Conservation (phyloP, 2,329 filamentous ascomycete species). For the Podosphaera xanthii region DNA sequence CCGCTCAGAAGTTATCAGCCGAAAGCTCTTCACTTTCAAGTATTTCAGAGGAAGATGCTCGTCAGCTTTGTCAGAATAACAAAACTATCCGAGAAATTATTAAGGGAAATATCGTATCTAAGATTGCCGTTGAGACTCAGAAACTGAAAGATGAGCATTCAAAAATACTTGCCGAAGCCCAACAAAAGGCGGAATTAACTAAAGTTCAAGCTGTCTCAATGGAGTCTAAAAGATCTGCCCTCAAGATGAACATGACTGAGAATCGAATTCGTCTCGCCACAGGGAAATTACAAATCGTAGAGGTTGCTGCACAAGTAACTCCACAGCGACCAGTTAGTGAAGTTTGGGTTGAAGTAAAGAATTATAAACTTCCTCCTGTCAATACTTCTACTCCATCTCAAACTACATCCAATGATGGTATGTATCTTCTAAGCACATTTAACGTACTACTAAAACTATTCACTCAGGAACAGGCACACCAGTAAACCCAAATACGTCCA, state of each 20-base stretch:
- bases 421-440: background rate
- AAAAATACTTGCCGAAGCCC: conserved; percentile 25
- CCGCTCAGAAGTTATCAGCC: conserved; percentile 6
- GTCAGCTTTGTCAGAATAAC: conserved; percentile 33
- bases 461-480: conserved; percentile 5
- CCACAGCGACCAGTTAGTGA: conserved; percentile 64
- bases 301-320: conserved; percentile 64
- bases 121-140: conserved; percentile 41
- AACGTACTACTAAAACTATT: background rate
- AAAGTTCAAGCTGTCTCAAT: conserved; percentile 38
- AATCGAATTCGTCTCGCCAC: conserved; percentile 38
- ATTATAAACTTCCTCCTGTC: conserved; percentile 23
- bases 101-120: conserved; percentile 41
- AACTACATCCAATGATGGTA: conserved; percentile 4
- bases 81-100: conserved; percentile 22
- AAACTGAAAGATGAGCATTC: conserved; percentile 31
- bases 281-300: conserved; percentile 57
- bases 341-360: conserved; percentile 66
- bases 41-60: conserved; percentile 30
- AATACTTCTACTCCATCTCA: conserved; percentile 3
- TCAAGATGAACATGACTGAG: conserved; percentile 60
- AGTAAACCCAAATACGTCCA: conserved; percentile 7
- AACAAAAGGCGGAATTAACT: conserved; percentile 20
- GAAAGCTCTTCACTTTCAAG: conserved; percentile 12
- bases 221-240: conserved; percentile 48